Evolutionary conservation across 1,284 basidiomycete genomes (phyloP), one percentile per base, ranked within the genome.

Genomic region (Grifola frondosa): DNA sequence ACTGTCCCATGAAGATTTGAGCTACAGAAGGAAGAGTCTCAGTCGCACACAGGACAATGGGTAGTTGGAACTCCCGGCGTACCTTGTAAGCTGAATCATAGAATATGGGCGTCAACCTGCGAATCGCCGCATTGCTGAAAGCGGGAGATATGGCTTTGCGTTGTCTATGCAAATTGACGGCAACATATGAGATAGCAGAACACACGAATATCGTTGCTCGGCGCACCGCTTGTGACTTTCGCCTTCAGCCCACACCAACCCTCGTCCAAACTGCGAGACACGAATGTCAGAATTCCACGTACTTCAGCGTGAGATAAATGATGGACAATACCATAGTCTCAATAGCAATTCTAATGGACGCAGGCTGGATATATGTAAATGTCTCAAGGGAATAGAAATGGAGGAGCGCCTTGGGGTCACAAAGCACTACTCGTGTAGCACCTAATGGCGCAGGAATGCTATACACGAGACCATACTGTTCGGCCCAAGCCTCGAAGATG

Each of bases 341-440:
- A 15, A 79, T 63, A 17, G 73, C 64, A 2, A 60, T 45, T 40
- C 67, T 71, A 4, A 48, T 21, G 6, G 54, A 40, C n/a, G 32
- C 42, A 6, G 54, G 56, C 38, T 58, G 68, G 6, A 71, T 62
- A 46, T 81, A 82, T 0, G 61, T 68, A 44, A 66, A 71, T 0
- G 77, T 73, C 38, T 80, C 78, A 42, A 64, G 67, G 0, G 67
- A 63, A 48, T 74, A 77, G 42, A 79, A 71, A 47, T 81, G 76
- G 0, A 70, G 62, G 24, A 76, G 62, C 0, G 80, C 80, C 51
- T 74, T 78, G 0, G 78, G 74, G 50, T 83, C 81, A 30, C 67
- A 68, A 9, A 83, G 60, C 4, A 78, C 56, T 16, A 81, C 60
- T 16, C 58, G 59, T 6, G 49, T 65, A 0, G 58, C 50, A 0